Evolutionary conservation across 2,329 filamentous ascomycete species (phyloP).

Genomic region (Nemania sp.): DNA sequence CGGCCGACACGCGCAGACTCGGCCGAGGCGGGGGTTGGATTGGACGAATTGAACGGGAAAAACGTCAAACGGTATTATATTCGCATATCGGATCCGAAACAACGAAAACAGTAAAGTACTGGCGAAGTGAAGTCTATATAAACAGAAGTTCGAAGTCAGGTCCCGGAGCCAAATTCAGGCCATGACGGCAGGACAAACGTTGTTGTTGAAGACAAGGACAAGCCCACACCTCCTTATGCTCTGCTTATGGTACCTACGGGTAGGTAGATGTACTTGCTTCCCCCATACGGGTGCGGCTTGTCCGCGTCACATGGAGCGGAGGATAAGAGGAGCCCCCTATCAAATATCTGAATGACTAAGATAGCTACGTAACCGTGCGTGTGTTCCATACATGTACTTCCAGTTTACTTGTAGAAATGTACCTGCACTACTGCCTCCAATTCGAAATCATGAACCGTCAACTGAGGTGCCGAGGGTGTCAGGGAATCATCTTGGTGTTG

Average conservation of each 20-base stretch:
- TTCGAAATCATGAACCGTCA: too few relatives aligned
- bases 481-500: too few relatives aligned
- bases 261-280: too few relatives aligned
- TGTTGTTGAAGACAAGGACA: too few relatives aligned
- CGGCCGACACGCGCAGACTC: constrained; percentile 6
- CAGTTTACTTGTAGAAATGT: too few relatives aligned
- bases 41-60: constrained; percentile 1
- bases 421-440: too few relatives aligned
- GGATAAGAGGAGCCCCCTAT: constrained; percentile 8
- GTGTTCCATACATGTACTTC: too few relatives aligned
- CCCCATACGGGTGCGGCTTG: constrained; percentile 21
- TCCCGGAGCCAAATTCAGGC: constrained; percentile 6
- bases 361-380: too few relatives aligned
- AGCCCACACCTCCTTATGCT: too few relatives aligned
- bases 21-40: constrained; percentile 17
- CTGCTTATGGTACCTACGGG: too few relatives aligned
- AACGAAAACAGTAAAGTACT: not conserved
- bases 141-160: constrained; percentile 20
- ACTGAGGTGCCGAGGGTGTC: not conserved
- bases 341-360: constrained; percentile 2
- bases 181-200: too few relatives aligned
- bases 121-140: constrained; percentile 8
- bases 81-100: constrained; percentile 4
- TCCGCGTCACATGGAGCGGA: constrained; percentile 22
- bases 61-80: not conserved